Base-by-base conservation (phyloP, 345 rosid species). In the Boechera divaricarpa region DNA sequence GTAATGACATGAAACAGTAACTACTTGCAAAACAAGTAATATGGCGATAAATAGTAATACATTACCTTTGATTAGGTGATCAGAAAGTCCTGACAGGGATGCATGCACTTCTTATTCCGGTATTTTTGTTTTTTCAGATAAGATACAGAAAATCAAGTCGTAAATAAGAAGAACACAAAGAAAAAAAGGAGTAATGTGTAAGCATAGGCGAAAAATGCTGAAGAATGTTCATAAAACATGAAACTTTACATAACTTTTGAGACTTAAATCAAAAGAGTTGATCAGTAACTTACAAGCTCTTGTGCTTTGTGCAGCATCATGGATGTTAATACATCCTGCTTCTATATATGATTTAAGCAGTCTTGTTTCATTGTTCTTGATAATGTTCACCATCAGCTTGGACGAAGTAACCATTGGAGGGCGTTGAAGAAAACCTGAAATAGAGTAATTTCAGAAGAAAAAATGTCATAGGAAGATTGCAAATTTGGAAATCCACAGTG, bases 321-420 rank as follows among this genome's bases (percentile, higher is more conserved):
- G 78, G 26, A 56, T 66, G 58, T 83, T 81, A 28, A 78, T 54
- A 78, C 93, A 83, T 36, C 94, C 93, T 39, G 86, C 83, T 77
- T 80, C 85, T 44, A 89, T 49, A 62, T 90, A 93, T 16, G 88
- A 88, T 75, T 82, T 75, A 45, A 89, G 71, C 80, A 89, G 77
- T 77, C 60, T 81, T 48, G 93, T 88, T 75, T 91, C 90, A 76
- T 86, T 91, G 3, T 84, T 81, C 79, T 83, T 83, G 18, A 89
- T 58, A 58, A 93, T 79, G 24, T 76, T 89, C 33, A 76, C 72
- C 11, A 89, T 75, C 81, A 89, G 56, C 72, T 79, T 80, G 18
- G 98, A 89, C 16, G 78, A 74, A 61, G 26, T 66, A 13, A 72
- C 48, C 4, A 93, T 77, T 1, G 93, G 83, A 77, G 95, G 87